Evolutionary conservation across 805 yeast species (phyloP).

Genomic region (Saturnispora ahearnii): DNA sequence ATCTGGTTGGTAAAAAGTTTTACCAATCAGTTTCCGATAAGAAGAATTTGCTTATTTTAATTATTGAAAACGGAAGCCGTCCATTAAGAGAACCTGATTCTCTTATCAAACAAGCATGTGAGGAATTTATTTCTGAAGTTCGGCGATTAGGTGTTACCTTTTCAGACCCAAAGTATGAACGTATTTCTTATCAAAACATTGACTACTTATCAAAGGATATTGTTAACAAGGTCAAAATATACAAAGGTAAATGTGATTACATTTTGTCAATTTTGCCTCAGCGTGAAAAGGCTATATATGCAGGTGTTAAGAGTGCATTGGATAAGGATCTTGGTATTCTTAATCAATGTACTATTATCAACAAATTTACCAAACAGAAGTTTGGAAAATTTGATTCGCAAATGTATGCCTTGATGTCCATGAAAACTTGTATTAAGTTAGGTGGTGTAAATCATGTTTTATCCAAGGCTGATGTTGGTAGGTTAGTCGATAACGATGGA

Average conservation of each 20-base stretch:
- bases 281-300: conserved; percentile 20
- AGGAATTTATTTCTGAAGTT: conserved; percentile 14
- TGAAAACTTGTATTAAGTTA: conserved; percentile 26
- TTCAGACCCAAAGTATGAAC: conserved; percentile 6
- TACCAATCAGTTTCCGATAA: conserved; percentile 13
- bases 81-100: conserved; percentile 13
- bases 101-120: conserved; percentile 14
- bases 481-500: conserved; percentile 12
- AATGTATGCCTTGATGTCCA: conserved; percentile 27
- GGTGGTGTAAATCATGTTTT: conserved; percentile 25
- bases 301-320: conserved; percentile 21
- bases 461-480: conserved; percentile 14
- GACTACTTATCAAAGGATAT: conserved; percentile 11
- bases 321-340: conserved; percentile 24
- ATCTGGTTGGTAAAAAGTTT: conserved; percentile 15
- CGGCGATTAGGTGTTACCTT: conserved; percentile 17
- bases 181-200: conserved; percentile 9
- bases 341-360: conserved; percentile 23
- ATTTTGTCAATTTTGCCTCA: conserved; percentile 20
- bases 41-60: conserved; percentile 14
- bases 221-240: conserved; percentile 12
- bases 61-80: conserved; percentile 12
- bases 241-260: conserved; percentile 16
- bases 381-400: conserved; percentile 20
- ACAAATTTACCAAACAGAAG: conserved; percentile 20